Conservation (phyloP, 176 grass and related monocot genomes). For the Carex scoparia region DNA sequence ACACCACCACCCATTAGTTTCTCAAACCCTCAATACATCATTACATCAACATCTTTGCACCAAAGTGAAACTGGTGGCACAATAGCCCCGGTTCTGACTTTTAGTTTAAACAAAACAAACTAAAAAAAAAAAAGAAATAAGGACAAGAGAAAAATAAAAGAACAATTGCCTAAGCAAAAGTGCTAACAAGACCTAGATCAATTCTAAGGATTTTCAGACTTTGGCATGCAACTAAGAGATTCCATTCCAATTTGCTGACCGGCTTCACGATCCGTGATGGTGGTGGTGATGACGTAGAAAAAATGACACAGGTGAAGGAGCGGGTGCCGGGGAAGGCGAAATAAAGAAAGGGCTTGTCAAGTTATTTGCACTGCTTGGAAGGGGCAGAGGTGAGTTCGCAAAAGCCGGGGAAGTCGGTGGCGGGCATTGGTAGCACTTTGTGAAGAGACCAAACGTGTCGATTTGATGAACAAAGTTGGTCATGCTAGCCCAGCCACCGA, state of each 20-base stretch:
- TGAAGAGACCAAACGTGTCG: conserved; percentile 90
- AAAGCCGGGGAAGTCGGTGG: conserved; percentile 14
- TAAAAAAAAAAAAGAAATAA: not conserved
- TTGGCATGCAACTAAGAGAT: not conserved
- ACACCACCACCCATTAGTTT: not conserved
- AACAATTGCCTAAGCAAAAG: conserved; percentile 15
- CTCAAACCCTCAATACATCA: conserved; percentile 3
- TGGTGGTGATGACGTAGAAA: conserved; percentile 32
- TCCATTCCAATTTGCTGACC: not conserved
- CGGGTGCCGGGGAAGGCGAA: conserved; percentile 18
- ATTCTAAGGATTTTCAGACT: conserved; percentile 10
- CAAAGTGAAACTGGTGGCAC: not conserved
- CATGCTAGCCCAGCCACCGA: conserved; percentile 97
- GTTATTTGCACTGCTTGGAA: conserved; percentile 19
- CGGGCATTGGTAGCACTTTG: conserved; percentile 98
- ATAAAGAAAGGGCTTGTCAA: conserved; percentile 14
- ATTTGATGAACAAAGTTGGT: conserved; percentile 96
- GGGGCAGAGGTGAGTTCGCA: conserved; percentile 18
- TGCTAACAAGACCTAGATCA: conserved; percentile 24
- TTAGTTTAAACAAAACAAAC: conserved; percentile 15
- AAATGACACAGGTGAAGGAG: conserved; percentile 29
- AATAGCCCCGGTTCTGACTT: not conserved
- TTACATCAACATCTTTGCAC: conserved; percentile 12
- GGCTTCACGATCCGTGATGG: conserved; percentile 34
- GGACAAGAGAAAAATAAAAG: not conserved